Evolutionary conservation across 805 yeast species (phyloP).

Genomic region (Ogataea trehalophila): DNA sequence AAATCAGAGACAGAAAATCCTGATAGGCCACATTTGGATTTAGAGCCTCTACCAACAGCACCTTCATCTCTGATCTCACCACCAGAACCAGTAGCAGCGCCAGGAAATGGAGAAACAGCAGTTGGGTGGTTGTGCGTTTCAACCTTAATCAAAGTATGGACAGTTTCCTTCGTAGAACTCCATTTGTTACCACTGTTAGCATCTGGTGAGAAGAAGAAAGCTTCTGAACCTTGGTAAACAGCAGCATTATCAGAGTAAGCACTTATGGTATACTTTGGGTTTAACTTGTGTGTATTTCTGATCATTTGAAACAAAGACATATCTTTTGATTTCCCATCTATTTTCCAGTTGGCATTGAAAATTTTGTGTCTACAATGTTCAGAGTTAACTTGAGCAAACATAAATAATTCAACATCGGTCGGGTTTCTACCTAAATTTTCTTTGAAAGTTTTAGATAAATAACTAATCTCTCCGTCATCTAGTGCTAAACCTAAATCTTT

Average conservation of each 20-base stretch:
- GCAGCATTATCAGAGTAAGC: constrained; percentile 99
- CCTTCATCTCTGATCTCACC: constrained; percentile 99
- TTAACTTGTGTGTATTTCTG: constrained; percentile 80
- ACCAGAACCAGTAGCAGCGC: constrained; percentile 99
- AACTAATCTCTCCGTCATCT: constrained; percentile 89
- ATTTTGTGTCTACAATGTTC: constrained; percentile 99
- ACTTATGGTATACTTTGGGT: constrained; percentile 78
- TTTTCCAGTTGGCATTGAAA: constrained; percentile 97
- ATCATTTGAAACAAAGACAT: constrained; percentile 88
- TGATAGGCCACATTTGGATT: constrained; percentile 91
- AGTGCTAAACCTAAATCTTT: constrained; percentile 86
- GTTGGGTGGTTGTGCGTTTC: constrained; percentile 99
- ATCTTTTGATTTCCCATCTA: constrained; percentile 75
- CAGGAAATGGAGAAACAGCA: constrained; percentile 98
- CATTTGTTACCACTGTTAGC: constrained; percentile 58
- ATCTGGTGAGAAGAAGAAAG: constrained; percentile 76
- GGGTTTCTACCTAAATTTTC: constrained; percentile 79
- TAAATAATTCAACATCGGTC: constrained; percentile 94
- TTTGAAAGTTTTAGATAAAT: constrained; percentile 78
- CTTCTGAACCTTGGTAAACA: constrained; percentile 79
- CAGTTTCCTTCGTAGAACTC: constrained; percentile 68
- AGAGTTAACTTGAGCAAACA: constrained; percentile 99
- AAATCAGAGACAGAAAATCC: constrained; percentile 93
- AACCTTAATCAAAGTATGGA: constrained; percentile 88
- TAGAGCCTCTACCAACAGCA: constrained; percentile 98